phyloP scores from a whole-genome alignment of 139 green algal genomes.

The Penium margaritaceum region DNA sequence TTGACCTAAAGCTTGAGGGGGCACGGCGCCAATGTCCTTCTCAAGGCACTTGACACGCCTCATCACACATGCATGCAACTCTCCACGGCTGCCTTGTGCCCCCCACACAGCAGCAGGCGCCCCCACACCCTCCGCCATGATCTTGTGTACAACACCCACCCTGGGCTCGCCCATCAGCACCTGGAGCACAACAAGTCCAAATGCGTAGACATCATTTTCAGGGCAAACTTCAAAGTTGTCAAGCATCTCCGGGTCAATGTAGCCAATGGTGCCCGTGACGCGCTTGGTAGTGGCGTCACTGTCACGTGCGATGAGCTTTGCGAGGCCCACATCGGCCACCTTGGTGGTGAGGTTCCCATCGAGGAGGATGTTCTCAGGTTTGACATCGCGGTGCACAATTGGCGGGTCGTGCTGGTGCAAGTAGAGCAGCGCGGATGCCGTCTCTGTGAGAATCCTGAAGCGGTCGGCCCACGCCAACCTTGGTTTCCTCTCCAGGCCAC shows the following conservation, averaged over 20 bases:
- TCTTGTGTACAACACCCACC: too few species aligned
- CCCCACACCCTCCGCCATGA: too few species aligned
- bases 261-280: neutral
- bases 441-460: neutral
- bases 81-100: too few species aligned
- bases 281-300: neutral
- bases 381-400: conserved; percentile 10
- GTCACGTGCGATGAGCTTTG: neutral
- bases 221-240: neutral
- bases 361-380: conserved; percentile 12
- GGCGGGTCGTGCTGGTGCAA: neutral
- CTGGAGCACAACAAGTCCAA: neutral
- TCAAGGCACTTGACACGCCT: too few species aligned
- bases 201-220: neutral
- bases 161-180: neutral
- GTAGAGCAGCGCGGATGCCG: neutral
- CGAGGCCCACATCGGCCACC: conserved; percentile 5
- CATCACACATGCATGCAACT: too few species aligned
- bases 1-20: too few species aligned
- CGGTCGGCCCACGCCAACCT: too few species aligned
- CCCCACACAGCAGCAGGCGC: too few species aligned
- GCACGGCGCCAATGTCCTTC: too few species aligned
- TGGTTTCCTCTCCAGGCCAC: neutral
- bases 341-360: conserved; percentile 18
- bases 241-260: neutral